These are phyloP conservation scores for Astragalus membranaceus DNA, from an alignment of 306 rosid genomes.

Conservation along the genomic window DNA sequence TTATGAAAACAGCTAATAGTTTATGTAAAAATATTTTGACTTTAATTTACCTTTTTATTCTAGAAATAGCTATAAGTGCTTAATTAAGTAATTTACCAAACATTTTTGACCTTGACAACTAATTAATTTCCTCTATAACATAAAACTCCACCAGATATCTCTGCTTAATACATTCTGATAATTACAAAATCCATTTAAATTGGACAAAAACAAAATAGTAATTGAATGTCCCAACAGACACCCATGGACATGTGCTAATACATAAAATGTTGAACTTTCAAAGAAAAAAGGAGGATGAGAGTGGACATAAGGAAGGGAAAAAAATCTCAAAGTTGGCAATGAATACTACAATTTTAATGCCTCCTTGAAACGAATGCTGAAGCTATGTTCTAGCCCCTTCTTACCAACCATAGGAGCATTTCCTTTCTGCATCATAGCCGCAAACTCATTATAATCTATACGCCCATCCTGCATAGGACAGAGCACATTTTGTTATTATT, in stretches of 20 bases:
- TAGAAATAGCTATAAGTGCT: too few species aligned
- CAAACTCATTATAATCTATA: slow-evolving; percentile 94
- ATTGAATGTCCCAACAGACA: slow-evolving; percentile 4
- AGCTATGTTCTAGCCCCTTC: slow-evolving; percentile 62
- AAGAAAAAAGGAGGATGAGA: not conserved
- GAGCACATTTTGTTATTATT: not conserved
- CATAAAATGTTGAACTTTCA: slow-evolving; percentile 13
- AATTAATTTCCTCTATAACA: not conserved
- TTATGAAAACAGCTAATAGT: too few species aligned
- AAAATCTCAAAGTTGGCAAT: not conserved
- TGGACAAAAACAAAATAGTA: slow-evolving; percentile 9
- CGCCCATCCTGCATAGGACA: slow-evolving; percentile 67
- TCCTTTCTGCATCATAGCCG: slow-evolving; percentile 97
- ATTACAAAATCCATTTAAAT: slow-evolving; percentile 28
- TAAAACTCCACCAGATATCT: not conserved
- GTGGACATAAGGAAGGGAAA: not conserved
- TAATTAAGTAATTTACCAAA: too few species aligned
- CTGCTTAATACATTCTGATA: slow-evolving; percentile 7
- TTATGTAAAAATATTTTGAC: too few species aligned
- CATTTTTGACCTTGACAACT: not conserved
- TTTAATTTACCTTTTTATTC: too few species aligned
- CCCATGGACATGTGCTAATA: not conserved
- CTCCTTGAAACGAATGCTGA: slow-evolving; percentile 75
- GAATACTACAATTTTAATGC: slow-evolving; percentile 37
- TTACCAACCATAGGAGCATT: slow-evolving; percentile 46